These are phyloP conservation scores for Saturnispora galanensis DNA, from an alignment of 805 yeast species.

Conservation along the genomic window DNA sequence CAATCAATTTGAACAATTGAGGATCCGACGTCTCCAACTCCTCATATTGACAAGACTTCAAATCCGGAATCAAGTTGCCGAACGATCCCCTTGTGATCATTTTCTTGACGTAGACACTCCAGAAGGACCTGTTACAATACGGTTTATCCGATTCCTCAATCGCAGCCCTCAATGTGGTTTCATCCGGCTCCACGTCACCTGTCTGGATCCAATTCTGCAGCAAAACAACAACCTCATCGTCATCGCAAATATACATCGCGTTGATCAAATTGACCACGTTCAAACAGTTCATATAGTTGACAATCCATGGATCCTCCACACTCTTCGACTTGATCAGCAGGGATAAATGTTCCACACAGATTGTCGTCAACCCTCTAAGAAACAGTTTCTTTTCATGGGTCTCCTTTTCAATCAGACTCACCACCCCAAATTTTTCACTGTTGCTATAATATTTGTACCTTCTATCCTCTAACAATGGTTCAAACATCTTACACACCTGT, in stretches of 20 bases:
- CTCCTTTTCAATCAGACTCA: slow-evolving; percentile 27
- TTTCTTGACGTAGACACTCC: slow-evolving; percentile 51
- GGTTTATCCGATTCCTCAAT: slow-evolving; percentile 33
- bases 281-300: slow-evolving; percentile 32
- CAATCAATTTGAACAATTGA: slow-evolving; percentile 29
- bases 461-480: slow-evolving; percentile 36
- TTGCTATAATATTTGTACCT: slow-evolving; percentile 26
- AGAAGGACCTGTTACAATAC: slow-evolving; percentile 43
- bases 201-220: slow-evolving; percentile 57
- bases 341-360: slow-evolving; percentile 23
- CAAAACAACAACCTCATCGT: slow-evolving; percentile 33
- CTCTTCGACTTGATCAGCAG: slow-evolving; percentile 24
- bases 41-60: slow-evolving; percentile 35
- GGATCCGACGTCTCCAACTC: slow-evolving; percentile 25
- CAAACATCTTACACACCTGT: slow-evolving; percentile 42
- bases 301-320: slow-evolving; percentile 17
- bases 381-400: slow-evolving; percentile 29
- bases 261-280: slow-evolving; percentile 50
- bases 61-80: slow-evolving; percentile 40
- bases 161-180: slow-evolving; percentile 37
- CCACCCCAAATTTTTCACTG: slow-evolving; percentile 24
- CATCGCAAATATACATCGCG: slow-evolving; percentile 39
- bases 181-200: slow-evolving; percentile 58
- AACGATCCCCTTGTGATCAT: slow-evolving; percentile 54
- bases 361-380: slow-evolving; percentile 21